Percentiles rank a stretch among this genome's conserved stretches.
Evolutionary conservation across 148 eudicot genomes (phyloP).

Genomic region (Bassia scoparia): DNA sequence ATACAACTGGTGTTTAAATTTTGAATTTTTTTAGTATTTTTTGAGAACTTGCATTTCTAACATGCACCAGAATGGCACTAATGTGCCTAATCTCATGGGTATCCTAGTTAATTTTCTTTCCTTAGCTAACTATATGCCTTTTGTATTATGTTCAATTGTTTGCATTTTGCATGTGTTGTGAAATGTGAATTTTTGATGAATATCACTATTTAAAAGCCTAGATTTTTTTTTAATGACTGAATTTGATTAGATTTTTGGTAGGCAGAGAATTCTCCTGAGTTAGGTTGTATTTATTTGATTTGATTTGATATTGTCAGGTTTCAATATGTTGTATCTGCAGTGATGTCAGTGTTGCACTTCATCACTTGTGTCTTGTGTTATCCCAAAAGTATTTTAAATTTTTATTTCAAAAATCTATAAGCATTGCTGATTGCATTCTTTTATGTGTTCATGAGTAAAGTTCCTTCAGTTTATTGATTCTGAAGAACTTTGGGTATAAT

Average conservation of each 20-base stretch:
- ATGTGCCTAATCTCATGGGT: background rate
- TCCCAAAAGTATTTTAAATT: too few relatives aligned
- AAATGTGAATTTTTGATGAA: background rate
- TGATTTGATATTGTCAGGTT: background rate
- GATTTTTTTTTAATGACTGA: background rate
- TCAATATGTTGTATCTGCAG: background rate
- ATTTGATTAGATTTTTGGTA: background rate
- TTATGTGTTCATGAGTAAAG: background rate
- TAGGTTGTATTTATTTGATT: background rate
- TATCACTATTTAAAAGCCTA: background rate
- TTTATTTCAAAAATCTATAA: background rate
- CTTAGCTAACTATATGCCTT: background rate
- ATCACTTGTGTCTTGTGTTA: background rate
- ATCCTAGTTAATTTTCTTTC: background rate
- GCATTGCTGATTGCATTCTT: background rate
- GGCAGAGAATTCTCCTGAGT: background rate
- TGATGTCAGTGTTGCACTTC: background rate
- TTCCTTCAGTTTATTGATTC: background rate
- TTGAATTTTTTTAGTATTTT: background rate
- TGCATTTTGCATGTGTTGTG: background rate
- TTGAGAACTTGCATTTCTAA: slow-evolving; percentile 7
- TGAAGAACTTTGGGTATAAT: background rate
- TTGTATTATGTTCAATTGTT: too few relatives aligned
- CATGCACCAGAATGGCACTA: background rate
- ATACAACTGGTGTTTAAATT: background rate